phyloP scores from a whole-genome alignment of 1,284 basidiomycete genomes.

The Rhodotorula sp. region DNA sequence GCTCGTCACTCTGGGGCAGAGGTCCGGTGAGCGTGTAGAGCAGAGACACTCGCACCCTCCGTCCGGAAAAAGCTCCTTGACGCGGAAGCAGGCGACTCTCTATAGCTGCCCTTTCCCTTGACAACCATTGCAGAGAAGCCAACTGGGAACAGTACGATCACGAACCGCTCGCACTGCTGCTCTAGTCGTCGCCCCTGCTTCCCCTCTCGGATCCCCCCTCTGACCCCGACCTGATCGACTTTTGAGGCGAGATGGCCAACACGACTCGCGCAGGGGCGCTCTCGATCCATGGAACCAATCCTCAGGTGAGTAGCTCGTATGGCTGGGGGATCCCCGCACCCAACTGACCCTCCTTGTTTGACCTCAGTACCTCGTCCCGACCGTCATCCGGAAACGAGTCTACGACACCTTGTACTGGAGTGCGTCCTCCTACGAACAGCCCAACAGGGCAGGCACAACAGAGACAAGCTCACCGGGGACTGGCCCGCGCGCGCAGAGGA shows the following conservation, averaged over 20 bases:
- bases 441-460: neutral
- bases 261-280: constrained; percentile 73
- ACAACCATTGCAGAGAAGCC: no score
- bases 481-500: constrained; percentile 36
- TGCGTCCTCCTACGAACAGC: constrained; percentile 49
- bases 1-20: neutral
- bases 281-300: constrained; percentile 90
- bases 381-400: constrained; percentile 90
- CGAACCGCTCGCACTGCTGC: neutral
- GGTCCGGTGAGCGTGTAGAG: neutral
- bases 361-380: constrained; percentile 86
- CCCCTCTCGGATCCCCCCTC: neutral
- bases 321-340: neutral
- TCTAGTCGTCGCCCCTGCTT: neutral
- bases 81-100: no score
- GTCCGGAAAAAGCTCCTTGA: no score
- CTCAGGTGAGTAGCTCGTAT: constrained; percentile 61
- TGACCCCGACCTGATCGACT: neutral
- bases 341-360: neutral
- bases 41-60: neutral
- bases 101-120: no score
- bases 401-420: constrained; percentile 97
- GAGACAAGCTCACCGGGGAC: neutral
- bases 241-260: constrained; percentile 68
- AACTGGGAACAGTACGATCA: no score